Conservation (phyloP, 2,329 filamentous ascomycete species). For the Huntiella bhutanensis region DNA sequence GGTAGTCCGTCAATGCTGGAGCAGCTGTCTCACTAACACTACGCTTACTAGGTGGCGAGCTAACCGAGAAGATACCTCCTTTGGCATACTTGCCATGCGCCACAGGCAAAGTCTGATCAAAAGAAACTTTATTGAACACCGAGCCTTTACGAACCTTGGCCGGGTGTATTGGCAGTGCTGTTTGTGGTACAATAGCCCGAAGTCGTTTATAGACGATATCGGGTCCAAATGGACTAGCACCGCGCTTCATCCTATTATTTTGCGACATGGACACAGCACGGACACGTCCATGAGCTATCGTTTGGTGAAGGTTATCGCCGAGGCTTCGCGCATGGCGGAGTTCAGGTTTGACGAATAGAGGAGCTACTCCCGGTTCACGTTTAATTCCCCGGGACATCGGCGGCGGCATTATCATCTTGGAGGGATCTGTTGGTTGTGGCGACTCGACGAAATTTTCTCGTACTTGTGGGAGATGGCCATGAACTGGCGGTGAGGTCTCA, state of each 20-base stretch:
- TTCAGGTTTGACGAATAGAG: conserved; percentile 39
- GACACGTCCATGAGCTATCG: not conserved
- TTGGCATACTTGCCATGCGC: conserved; percentile 41
- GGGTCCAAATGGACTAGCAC: conserved; percentile 37
- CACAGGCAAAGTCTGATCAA: conserved; percentile 31
- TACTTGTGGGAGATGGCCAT: conserved; percentile 11
- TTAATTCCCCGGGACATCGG: conserved; percentile 6
- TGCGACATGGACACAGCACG: conserved; percentile 15
- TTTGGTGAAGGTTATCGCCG: conserved; percentile 21
- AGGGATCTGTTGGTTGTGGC: not conserved
- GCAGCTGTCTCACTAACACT: conserved; percentile 18
- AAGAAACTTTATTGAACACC: conserved; percentile 35
- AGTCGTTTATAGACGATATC: conserved; percentile 41
- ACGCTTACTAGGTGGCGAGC: conserved; percentile 17
- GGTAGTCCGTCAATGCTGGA: conserved; percentile 28
- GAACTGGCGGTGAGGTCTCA: not conserved
- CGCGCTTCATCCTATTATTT: conserved; percentile 23
- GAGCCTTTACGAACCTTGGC: conserved; percentile 21
- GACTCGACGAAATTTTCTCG: conserved; percentile 7
- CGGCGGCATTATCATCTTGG: conserved; percentile 5
- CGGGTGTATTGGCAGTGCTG: conserved; percentile 10
- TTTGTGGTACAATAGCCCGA: conserved; percentile 25
- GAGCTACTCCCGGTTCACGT: not conserved
- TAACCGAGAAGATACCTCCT: conserved; percentile 34
- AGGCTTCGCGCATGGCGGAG: conserved; percentile 38